Conservation (phyloP, 2,329 filamentous ascomycete species). For the Colletotrichum chlorophyti region DNA sequence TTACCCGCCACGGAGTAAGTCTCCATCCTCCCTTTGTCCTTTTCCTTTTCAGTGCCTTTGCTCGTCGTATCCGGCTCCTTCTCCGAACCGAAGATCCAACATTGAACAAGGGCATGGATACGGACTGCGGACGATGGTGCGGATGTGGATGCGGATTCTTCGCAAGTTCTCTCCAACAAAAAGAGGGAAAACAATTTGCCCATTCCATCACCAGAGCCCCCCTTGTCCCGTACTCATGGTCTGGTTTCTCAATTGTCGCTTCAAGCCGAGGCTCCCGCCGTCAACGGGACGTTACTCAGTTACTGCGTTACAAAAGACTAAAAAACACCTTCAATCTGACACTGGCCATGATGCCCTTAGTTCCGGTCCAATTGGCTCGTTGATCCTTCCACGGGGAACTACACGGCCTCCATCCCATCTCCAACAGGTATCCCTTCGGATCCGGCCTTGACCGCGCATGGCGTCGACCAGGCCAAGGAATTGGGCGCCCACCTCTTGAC, state of each 20-base stretch:
- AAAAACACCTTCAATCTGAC: constrained; percentile 20
- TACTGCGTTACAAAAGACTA: too few species aligned
- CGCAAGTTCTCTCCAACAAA: not conserved
- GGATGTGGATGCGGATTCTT: not conserved
- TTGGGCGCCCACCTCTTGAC: constrained; percentile 70
- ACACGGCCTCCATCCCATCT: constrained; percentile 74
- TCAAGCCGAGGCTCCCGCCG: too few species aligned
- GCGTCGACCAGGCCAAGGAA: constrained; percentile 82
- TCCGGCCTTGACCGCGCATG: constrained; percentile 85
- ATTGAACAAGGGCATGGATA: not conserved
- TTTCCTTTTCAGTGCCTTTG: constrained; percentile 18
- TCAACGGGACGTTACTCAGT: too few species aligned
- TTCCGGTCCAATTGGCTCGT: constrained; percentile 92
- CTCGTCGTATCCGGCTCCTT: constrained; percentile 16
- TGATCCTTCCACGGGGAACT: constrained; percentile 79
- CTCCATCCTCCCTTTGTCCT: constrained; percentile 8
- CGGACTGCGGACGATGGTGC: not conserved
- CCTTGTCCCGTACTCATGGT: too few species aligned
- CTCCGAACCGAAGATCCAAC: constrained; percentile 16
- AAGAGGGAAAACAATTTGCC: too few species aligned
- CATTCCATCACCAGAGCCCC: too few species aligned
- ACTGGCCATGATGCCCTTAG: constrained; percentile 49
- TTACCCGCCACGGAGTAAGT: constrained; percentile 78
- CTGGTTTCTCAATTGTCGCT: too few species aligned
- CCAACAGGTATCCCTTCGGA: constrained; percentile 91